Percentiles rank a stretch among this genome's conserved stretches.
Evolutionary conservation across 2,329 filamentous ascomycete genomes (phyloP).

Genomic region (Hypomyces rosellus): DNA sequence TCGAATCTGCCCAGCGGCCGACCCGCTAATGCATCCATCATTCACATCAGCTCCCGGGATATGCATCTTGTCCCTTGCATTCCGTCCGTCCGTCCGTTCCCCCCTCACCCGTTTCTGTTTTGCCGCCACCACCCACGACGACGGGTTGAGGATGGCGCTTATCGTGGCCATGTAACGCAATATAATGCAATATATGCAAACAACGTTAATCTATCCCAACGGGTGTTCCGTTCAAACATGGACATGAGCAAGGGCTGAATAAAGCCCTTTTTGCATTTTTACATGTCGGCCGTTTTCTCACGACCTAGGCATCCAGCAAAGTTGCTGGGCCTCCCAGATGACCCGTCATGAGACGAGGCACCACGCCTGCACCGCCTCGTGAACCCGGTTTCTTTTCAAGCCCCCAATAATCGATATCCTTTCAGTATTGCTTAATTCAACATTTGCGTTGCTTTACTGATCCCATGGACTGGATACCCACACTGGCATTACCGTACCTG

Average conservation of each 20-base stretch:
- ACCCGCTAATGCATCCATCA: conserved; percentile 6
- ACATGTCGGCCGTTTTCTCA: neutral
- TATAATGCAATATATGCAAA: neutral
- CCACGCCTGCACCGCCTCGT: conserved; percentile 9
- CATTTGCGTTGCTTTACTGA: neutral
- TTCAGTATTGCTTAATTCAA: neutral
- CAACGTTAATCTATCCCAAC: too few species aligned
- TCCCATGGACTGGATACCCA: conserved; percentile 1
- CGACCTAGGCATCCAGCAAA: neutral
- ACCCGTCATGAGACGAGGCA: conserved; percentile 9
- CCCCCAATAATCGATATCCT: neutral
- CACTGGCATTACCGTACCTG: conserved; percentile 2
- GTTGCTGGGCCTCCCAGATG: conserved; percentile 1
- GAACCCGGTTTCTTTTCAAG: conserved; percentile 1
- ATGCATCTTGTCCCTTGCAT: conserved; percentile 12
- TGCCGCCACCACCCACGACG: conserved; percentile 3
- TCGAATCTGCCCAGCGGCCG: too few species aligned
- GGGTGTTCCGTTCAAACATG: too few species aligned
- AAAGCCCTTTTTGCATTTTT: neutral
- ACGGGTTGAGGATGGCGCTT: conserved; percentile 3
- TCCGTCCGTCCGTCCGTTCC: conserved; percentile 1
- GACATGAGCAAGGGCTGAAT: neutral
- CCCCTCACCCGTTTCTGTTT: neutral
- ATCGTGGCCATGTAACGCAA: neutral
- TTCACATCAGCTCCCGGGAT: neutral